Conservation (phyloP, 177 flowering plant species). For the Vitis hybrid region DNA sequence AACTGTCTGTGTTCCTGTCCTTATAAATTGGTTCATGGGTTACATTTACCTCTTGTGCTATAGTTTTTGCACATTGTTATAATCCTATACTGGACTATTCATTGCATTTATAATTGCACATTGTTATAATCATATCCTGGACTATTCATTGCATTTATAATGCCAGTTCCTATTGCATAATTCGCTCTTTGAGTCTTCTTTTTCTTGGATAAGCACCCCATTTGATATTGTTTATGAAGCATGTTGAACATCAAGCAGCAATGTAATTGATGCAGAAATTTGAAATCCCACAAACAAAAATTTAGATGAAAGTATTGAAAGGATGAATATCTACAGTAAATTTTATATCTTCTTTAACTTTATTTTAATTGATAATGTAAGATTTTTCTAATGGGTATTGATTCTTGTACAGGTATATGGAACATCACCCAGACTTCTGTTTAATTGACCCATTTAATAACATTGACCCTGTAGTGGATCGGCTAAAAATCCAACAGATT, state of each 20-base stretch:
- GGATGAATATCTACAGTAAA: not conserved
- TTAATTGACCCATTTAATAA: constrained; percentile 72
- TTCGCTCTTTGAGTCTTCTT: not conserved
- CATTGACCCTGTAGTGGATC: constrained; percentile 77
- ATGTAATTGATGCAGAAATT: not conserved
- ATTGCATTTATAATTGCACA: not conserved
- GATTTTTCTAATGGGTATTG: not conserved
- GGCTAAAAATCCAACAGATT: constrained; percentile 66
- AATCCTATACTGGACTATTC: too few species aligned
- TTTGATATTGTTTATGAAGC: too few species aligned
- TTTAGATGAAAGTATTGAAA: not conserved
- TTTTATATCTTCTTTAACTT: too few species aligned
- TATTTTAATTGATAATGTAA: too few species aligned
- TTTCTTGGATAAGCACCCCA: not conserved
- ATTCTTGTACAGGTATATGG: constrained; percentile 47
- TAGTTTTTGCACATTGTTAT: too few species aligned
- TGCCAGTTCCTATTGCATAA: not conserved
- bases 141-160: not conserved
- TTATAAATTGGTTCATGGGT: too few species aligned
- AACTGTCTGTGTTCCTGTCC: too few species aligned
- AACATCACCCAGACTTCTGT: constrained; percentile 43
- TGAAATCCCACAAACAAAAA: not conserved
- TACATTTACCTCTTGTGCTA: too few species aligned
- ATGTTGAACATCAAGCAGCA: not conserved
- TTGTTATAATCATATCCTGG: not conserved